These are phyloP conservation scores for Casaregolazyma lundiana DNA, from an alignment of 1,139 yeast genomes.

Conservation along the genomic window DNA sequence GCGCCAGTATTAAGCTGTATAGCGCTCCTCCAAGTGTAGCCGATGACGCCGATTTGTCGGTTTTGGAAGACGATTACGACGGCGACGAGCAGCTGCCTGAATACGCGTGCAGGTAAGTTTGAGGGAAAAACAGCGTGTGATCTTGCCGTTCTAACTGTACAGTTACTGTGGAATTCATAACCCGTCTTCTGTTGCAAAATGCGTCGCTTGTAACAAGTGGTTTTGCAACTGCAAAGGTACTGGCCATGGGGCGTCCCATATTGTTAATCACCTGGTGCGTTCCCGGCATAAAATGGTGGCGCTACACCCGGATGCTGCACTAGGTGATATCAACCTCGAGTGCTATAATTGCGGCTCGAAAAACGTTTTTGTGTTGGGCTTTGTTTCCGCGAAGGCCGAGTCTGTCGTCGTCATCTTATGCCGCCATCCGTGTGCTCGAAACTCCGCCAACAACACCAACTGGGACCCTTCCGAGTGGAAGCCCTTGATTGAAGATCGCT, in stretches of 20 bases:
- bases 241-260: constrained; percentile 68
- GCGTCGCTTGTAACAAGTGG: constrained; percentile 80
- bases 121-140: background rate
- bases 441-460: constrained; percentile 46
- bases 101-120: constrained; percentile 32
- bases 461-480: constrained; percentile 95
- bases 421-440: constrained; percentile 81
- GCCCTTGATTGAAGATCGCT: constrained; percentile 74
- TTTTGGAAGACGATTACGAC: constrained; percentile 17
- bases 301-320: constrained; percentile 72
- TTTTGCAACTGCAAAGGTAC: constrained; percentile 77
- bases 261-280: constrained; percentile 78
- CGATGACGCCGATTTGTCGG: constrained; percentile 4
- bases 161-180: constrained; percentile 71
- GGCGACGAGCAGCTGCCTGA: constrained; percentile 26
- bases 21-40: constrained; percentile 2
- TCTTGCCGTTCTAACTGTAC: constrained; percentile 2
- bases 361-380: constrained; percentile 79
- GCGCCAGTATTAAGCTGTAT: constrained; percentile 1
- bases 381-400: constrained; percentile 82
- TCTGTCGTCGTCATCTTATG: constrained; percentile 84
- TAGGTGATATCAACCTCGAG: constrained; percentile 81
- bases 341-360: constrained; percentile 87
- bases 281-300: constrained; percentile 74
- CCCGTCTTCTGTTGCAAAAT: constrained; percentile 65